Conservation (phyloP, 371 early-diverging fungal genomes). For the Mucor velutinosus region DNA sequence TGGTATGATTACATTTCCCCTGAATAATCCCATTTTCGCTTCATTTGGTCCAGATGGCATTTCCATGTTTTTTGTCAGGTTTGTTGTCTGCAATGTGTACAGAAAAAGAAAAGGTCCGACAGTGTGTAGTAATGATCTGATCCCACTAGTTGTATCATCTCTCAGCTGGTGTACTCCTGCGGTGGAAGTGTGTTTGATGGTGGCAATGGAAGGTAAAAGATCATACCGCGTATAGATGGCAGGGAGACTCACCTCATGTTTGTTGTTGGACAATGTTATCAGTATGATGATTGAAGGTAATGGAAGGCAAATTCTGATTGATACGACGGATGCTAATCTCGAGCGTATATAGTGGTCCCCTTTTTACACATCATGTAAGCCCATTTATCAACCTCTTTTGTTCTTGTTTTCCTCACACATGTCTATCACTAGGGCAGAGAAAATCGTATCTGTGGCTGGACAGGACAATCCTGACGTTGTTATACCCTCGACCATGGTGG, state of each 20-base stretch:
- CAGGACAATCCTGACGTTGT: constrained; percentile 64
- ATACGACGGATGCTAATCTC: background rate
- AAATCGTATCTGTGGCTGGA: constrained; percentile 65
- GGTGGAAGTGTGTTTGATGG: constrained; percentile 90
- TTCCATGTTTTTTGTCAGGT: constrained; percentile 90
- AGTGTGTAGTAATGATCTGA: background rate
- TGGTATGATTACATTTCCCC: constrained; percentile 93
- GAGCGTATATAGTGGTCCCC: constrained; percentile 63
- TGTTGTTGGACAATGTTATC: background rate
- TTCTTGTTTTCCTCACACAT: background rate
- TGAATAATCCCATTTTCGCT: constrained; percentile 74
- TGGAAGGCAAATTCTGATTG: too few relatives aligned
- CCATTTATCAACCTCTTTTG: constrained; percentile 1
- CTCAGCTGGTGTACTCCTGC: constrained; percentile 82
- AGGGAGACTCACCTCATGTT: background rate
- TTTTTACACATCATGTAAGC: constrained; percentile 90
- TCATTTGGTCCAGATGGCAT: constrained; percentile 89
- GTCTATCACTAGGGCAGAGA: constrained; percentile 55
- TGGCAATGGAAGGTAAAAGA: constrained; percentile 75
- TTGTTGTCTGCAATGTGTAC: constrained; percentile 16
- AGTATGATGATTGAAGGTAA: constrained; percentile 96
- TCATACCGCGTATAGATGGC: too few relatives aligned
- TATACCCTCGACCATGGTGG: constrained; percentile 88
- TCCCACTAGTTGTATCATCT: constrained; percentile 69
- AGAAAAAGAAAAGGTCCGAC: background rate